These are phyloP conservation scores for Venturiaceae sp. DNA, from an alignment of 2,329 filamentous ascomycete genomes.

Conservation along the genomic window DNA sequence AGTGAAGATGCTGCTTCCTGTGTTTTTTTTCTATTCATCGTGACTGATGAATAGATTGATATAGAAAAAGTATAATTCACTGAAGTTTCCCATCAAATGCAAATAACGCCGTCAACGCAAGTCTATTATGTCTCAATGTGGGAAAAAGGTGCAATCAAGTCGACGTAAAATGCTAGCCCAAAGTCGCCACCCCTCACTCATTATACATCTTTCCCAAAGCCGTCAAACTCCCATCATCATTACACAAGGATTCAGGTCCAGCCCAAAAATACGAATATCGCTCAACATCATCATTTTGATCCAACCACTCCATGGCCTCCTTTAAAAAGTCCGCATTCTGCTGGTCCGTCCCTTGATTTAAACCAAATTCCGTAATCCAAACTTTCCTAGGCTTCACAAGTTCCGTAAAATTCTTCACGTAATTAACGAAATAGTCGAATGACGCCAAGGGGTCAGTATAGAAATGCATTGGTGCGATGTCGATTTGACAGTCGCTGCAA, in stretches of 20 bases:
- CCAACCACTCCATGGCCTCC: neutral
- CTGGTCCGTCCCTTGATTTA: neutral
- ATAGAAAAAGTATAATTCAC: too few relatives aligned
- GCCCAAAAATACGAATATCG: slow-evolving; percentile 3
- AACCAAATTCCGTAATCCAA: slow-evolving; percentile 6
- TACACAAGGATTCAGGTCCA: neutral
- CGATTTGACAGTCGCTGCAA: slow-evolving; percentile 6
- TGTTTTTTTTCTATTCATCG: too few relatives aligned
- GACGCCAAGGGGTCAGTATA: neutral
- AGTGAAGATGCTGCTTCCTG: too few relatives aligned
- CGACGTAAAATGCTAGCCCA: too few relatives aligned
- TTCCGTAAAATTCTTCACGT: neutral
- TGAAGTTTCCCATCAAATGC: too few relatives aligned
- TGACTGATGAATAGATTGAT: too few relatives aligned
- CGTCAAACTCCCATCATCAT: neutral
- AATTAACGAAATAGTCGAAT: neutral
- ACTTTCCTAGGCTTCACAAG: neutral
- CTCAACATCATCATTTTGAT: neutral
- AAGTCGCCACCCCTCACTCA: neutral
- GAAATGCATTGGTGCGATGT: slow-evolving; percentile 3
- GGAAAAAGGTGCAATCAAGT: too few relatives aligned
- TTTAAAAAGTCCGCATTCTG: neutral
- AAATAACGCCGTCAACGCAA: too few relatives aligned
- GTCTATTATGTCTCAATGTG: too few relatives aligned
- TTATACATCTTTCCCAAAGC: neutral